Conservation (phyloP, 2,329 filamentous ascomycete genomes). For the Trichoderma afroharzianum region DNA sequence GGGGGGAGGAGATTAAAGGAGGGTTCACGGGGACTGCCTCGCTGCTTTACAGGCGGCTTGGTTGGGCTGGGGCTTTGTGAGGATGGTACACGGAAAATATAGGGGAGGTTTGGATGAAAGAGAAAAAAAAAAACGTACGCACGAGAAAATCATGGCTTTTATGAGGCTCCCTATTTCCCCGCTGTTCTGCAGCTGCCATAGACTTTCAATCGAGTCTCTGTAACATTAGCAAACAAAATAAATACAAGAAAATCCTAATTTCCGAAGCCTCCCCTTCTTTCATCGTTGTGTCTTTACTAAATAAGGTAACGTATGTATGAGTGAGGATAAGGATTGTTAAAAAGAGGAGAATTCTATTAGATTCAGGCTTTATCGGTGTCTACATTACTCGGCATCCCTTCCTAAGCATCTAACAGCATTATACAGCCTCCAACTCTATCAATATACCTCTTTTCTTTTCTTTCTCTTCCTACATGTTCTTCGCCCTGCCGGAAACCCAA, state of each 20-base stretch:
- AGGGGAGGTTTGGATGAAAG: slow-evolving; percentile 13
- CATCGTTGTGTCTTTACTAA: not conserved
- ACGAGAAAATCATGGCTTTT: slow-evolving; percentile 22
- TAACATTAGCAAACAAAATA: slow-evolving; percentile 31
- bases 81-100: slow-evolving; percentile 14
- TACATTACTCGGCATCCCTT: not conserved
- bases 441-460: not conserved
- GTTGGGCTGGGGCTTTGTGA: slow-evolving; percentile 19
- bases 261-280: not conserved
- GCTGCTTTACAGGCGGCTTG: slow-evolving; percentile 17
- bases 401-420: not conserved
- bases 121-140: not conserved
- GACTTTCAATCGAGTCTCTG: slow-evolving; percentile 34
- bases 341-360: not conserved
- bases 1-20: not conserved
- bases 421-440: not conserved
- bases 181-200: slow-evolving; percentile 32
- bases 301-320: too few species aligned
- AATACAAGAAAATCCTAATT: not conserved
- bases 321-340: not conserved
- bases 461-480: not conserved
- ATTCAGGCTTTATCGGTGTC: not conserved
- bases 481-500: not conserved
- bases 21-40: slow-evolving; percentile 12
- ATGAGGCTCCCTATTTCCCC: slow-evolving; percentile 20